A percentile compares a stretch with the other conserved stretches of the same genome.
These are phyloP conservation scores for Lactarius tabidus DNA, from an alignment of 768 basidiomycete genomes.

Conservation along the genomic window DNA sequence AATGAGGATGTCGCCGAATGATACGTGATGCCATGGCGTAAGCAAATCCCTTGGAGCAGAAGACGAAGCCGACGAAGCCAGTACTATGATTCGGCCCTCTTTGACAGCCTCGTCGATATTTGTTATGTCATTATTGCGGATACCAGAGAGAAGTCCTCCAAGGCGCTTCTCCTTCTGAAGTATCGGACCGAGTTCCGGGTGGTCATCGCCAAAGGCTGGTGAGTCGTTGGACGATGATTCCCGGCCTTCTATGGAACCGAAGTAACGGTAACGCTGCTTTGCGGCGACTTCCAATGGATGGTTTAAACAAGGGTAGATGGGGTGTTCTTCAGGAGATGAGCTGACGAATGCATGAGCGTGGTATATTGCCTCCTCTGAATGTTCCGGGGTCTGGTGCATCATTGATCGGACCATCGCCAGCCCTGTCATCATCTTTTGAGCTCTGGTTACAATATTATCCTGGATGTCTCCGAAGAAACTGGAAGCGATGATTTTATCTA, in stretches of 20 bases:
- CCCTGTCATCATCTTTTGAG: too few species aligned
- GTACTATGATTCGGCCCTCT: neutral
- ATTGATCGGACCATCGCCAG: too few species aligned
- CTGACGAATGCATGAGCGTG: too few species aligned
- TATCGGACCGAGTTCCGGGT: neutral
- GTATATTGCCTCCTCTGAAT: too few species aligned
- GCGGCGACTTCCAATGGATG: neutral
- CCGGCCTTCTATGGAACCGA: neutral
- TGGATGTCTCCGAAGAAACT: too few species aligned
- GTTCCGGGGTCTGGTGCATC: too few species aligned
- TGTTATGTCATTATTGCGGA: neutral
- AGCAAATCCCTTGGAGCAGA: neutral
- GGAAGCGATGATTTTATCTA: neutral
- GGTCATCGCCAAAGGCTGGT: neutral
- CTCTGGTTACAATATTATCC: too few species aligned
- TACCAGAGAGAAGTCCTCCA: neutral
- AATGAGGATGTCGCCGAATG: neutral
- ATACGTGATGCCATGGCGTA: neutral
- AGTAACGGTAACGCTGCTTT: neutral
- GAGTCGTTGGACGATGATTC: neutral
- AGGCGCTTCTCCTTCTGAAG: neutral
- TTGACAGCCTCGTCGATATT: neutral
- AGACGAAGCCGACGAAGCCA: neutral
- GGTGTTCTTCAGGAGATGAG: too few species aligned
- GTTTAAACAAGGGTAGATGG: neutral